Percentiles rank a stretch among this genome's conserved stretches.
phyloP scores from a whole-genome alignment of 2,329 filamentous ascomycete genomes.

The Thielaviopsis euricoi region DNA sequence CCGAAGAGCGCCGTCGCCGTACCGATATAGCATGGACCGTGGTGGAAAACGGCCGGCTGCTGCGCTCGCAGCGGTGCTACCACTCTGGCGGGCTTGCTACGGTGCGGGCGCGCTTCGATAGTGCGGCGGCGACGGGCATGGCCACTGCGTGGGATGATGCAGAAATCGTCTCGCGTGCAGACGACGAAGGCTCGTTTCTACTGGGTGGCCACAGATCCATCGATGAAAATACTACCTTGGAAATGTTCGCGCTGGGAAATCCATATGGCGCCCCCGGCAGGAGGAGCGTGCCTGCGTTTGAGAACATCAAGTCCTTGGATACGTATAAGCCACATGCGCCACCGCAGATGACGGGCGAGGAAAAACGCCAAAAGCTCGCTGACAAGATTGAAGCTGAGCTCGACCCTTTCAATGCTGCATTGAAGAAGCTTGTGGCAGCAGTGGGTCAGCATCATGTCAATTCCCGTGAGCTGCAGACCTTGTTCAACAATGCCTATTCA shows the following conservation, averaged over 20 bases:
- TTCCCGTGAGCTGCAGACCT: background rate
- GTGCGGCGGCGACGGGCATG: background rate
- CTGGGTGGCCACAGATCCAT: background rate
- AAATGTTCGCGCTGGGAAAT: background rate
- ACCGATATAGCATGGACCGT: slow-evolving; percentile 33
- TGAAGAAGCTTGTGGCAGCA: background rate
- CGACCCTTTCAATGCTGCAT: background rate
- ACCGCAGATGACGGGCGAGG: background rate
- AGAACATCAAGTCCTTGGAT: slow-evolving; percentile 1
- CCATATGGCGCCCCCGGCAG: background rate
- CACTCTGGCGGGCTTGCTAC: slow-evolving; percentile 11
- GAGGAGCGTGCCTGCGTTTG: background rate
- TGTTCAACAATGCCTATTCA: background rate
- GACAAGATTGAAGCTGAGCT: slow-evolving; percentile 3
- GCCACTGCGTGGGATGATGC: background rate
- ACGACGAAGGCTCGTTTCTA: background rate
- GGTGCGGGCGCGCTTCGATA: slow-evolving; percentile 8
- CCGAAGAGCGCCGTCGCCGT: slow-evolving; percentile 39
- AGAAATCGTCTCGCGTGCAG: background rate
- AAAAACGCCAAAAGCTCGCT: background rate
- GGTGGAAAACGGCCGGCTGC: slow-evolving; percentile 29
- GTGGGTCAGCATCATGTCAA: background rate
- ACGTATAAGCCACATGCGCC: background rate
- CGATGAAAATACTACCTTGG: background rate
- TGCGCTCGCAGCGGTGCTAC: slow-evolving; percentile 12